Base-by-base conservation (phyloP, 1,139 yeast genomes). In the Blastobotrys serpentis region DNA sequence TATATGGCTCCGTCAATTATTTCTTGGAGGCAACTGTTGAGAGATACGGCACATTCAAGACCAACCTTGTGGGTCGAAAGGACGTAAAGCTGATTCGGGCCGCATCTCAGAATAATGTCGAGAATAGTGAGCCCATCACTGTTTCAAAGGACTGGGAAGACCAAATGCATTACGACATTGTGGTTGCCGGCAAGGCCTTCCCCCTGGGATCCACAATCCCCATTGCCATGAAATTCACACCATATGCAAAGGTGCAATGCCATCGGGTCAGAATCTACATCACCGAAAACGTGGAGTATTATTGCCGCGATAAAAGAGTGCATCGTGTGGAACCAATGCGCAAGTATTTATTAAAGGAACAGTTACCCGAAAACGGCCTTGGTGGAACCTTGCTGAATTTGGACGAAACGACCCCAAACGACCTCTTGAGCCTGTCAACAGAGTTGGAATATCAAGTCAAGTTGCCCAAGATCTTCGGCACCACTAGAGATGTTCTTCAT, bases 111-210 rank as follows among this genome's bases (percentile, higher is more conserved):
- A 79, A 78, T 40, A 86, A 88, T 47, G 76, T 84, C 37, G 98
- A 92, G 64, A 90, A 87, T 60, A 83, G 86, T 53, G 98, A 92
- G 64, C 98, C 98, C 0, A 92, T 92, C 47, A 87, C 89, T 4
- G 89, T 92, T 37, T 76, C 86, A 13, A 75, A 95, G 55, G 92
- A 86, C 57, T 92, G 98, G 98, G 98, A 92, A 65, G 90, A 86
- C 63, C 89, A 86, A 62, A 68, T 92, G 37, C 82, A 83, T 57
- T 92, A 92, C 63, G 97, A 92, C 62, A 88, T 92, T 44, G 83
- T 88, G 23, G 83, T 92, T 48, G 95, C 40, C n/a, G 85, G 96
- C 17, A 92, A 92, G 64, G 83, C 92, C 17, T 81, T 90, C 48
- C 83, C 94, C 2, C 74, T 92, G 46, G 90, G 95, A 61, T 82